Evolutionary conservation across 192 early-diverging fungal genomes (phyloP).

Genomic region (Kickxella alabastrina): DNA sequence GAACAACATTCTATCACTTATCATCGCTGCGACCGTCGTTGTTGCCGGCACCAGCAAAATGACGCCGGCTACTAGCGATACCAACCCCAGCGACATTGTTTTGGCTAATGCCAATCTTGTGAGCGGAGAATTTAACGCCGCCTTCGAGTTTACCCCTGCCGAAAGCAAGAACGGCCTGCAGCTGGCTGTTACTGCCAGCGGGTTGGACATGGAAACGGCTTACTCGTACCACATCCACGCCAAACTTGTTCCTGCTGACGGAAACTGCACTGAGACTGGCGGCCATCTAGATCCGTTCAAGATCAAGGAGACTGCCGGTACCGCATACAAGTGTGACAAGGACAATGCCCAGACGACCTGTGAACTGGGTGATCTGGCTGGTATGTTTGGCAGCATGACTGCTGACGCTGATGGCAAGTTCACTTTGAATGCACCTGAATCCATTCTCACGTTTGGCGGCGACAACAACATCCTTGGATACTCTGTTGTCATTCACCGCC

Average conservation of each 20-base stretch:
- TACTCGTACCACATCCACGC: constrained; percentile 52
- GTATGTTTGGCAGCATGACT: constrained; percentile 52
- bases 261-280: constrained; percentile 51
- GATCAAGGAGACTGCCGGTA: constrained; percentile 11
- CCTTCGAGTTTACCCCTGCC: constrained; percentile 17
- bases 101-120: constrained; percentile 16
- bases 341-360: constrained; percentile 35
- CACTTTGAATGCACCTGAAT: constrained; percentile 24
- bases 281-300: constrained; percentile 45
- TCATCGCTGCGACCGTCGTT: constrained; percentile 16
- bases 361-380: constrained; percentile 58
- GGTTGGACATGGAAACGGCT: constrained; percentile 13
- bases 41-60: background rate
- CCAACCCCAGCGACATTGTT: background rate
- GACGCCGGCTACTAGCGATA: background rate
- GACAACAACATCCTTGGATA: constrained; percentile 50
- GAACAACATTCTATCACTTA: constrained; percentile 15
- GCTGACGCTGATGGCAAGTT: constrained; percentile 22
- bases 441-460: constrained; percentile 44
- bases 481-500: constrained; percentile 57
- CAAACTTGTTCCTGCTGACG: constrained; percentile 26
- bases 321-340: constrained; percentile 31
- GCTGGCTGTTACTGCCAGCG: constrained; percentile 25
- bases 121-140: constrained; percentile 7
- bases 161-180: constrained; percentile 18